Conservation (phyloP, 192 early-diverging fungal species). For the Entomortierella lignicola region DNA sequence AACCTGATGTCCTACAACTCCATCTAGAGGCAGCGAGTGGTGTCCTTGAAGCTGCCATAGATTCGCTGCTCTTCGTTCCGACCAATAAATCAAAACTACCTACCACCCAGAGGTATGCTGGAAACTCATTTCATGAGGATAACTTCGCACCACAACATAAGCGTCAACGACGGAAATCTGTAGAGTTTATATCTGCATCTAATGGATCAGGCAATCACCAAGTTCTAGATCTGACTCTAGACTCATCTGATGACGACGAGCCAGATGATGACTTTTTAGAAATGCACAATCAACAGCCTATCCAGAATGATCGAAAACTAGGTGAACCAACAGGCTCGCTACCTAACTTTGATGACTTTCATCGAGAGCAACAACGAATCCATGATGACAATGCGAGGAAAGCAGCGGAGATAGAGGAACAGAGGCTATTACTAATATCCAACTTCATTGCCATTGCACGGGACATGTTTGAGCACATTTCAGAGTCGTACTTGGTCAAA, state of each 20-base stretch:
- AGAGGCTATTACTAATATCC: conserved; percentile 1
- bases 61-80: neutral
- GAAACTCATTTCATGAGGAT: neutral
- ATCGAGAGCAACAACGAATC: conserved; percentile 15
- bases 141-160: neutral
- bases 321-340: neutral
- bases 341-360: conserved; percentile 36
- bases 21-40: conserved; percentile 9
- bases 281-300: neutral
- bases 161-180: neutral
- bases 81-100: neutral
- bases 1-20: neutral
- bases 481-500: conserved; percentile 8
- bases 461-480: conserved; percentile 41
- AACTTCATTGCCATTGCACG: conserved; percentile 36
- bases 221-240: conserved; percentile 12
- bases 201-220: neutral
- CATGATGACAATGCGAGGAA: neutral
- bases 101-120: neutral
- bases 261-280: neutral
- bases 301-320: neutral
- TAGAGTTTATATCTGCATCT: neutral
- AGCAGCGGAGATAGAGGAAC: conserved; percentile 8
- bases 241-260: conserved; percentile 26
- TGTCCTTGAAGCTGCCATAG: conserved; percentile 1